Percentiles rank a stretch among this genome's conserved stretches.
Conservation (phyloP, 2,329 filamentous ascomycete species). For the Pseudogymnoascus sp. region DNA sequence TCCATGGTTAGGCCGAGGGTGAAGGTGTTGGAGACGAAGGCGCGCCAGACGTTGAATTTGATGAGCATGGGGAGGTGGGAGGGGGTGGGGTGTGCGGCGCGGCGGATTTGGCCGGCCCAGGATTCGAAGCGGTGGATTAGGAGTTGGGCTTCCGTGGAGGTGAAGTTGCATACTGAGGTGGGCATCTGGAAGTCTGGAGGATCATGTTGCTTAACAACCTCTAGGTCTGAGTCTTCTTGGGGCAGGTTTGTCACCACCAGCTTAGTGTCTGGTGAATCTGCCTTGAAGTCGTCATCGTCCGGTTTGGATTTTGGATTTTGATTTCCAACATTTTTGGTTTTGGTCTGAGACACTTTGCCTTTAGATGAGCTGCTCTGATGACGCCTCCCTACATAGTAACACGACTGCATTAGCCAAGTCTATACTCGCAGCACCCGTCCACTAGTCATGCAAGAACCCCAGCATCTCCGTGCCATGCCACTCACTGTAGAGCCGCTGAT, state of each 20-base stretch:
- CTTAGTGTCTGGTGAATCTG: neutral
- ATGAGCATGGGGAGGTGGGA: constrained; percentile 30
- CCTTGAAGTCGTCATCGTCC: neutral
- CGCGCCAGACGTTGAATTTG: constrained; percentile 32
- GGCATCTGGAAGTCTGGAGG: neutral
- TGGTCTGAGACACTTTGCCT: neutral
- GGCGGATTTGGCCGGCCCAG: neutral
- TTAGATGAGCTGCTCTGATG: neutral
- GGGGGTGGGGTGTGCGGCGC: constrained; percentile 16
- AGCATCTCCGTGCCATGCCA: neutral
- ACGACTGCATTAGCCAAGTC: neutral
- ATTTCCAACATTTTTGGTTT: neutral
- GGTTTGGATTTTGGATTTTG: neutral
- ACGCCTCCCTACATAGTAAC: neutral
- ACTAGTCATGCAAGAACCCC: neutral
- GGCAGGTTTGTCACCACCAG: neutral
- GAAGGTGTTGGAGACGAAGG: constrained; percentile 27
- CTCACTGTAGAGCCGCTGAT: constrained; percentile 24
- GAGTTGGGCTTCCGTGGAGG: neutral
- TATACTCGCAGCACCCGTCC: neutral
- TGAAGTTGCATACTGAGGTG: neutral
- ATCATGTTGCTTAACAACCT: neutral
- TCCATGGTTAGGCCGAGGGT: constrained; percentile 19
- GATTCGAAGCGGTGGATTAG: neutral
- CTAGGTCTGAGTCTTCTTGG: neutral